Percentiles rank a stretch among this genome's conserved stretches.
phyloP scores from a whole-genome alignment of 139 green algal species.

The Eudorina sp. region DNA sequence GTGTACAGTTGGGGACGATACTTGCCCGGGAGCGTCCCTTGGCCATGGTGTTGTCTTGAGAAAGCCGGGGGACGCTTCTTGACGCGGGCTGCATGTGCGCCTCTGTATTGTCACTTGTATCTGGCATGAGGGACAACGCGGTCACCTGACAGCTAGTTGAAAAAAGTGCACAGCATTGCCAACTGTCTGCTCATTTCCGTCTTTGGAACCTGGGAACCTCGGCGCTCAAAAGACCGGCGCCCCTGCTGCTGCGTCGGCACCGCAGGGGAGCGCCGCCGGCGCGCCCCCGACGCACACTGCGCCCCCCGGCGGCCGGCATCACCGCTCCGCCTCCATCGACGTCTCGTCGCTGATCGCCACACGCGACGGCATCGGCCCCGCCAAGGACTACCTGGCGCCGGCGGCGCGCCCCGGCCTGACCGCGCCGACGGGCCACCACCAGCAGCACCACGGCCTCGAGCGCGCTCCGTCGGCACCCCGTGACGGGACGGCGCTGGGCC shows the following conservation, averaged over 20 bases:
- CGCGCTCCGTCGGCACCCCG: neutral
- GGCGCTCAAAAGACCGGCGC: neutral
- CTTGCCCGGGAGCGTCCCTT: too few species aligned
- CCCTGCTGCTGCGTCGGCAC: neutral
- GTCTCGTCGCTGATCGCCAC: conserved; percentile 42
- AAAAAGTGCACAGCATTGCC: neutral
- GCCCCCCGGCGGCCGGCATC: neutral
- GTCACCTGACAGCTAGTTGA: neutral
- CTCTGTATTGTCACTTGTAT: neutral
- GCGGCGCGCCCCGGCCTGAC: neutral
- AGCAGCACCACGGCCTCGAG: neutral
- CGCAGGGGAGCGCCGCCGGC: neutral
- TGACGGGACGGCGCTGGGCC: neutral
- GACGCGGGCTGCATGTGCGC: neutral
- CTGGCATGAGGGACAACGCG: neutral
- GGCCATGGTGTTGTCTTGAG: too few species aligned
- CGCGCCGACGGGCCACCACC: neutral
- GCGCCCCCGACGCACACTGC: neutral
- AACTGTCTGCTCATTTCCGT: neutral
- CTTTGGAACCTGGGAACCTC: neutral
- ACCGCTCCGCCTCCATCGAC: conserved; percentile 29
- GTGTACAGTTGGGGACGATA: too few species aligned
- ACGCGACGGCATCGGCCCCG: conserved; percentile 38
- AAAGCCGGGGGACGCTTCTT: too few species aligned
- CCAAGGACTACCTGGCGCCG: conserved; percentile 28